phyloP scores from a whole-genome alignment of 2,329 filamentous ascomycete genomes.

The Fusarium tupiense region DNA sequence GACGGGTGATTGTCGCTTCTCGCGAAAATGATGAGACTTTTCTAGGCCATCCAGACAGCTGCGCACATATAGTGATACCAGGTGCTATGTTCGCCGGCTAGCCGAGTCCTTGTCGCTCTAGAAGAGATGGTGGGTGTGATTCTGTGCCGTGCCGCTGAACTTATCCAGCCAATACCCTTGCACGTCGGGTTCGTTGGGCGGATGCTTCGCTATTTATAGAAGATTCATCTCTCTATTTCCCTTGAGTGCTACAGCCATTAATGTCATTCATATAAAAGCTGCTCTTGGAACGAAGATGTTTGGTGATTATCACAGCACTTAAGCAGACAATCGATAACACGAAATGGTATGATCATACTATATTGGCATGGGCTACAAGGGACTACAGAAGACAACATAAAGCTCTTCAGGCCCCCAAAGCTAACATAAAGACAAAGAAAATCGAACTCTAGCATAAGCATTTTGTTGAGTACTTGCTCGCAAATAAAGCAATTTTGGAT shows the following conservation, averaged over 20 bases:
- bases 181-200: background rate
- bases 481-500: background rate
- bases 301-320: background rate
- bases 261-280: background rate
- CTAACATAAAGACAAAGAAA: background rate
- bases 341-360: background rate
- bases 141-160: background rate
- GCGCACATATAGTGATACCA: background rate
- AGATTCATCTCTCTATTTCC: too few relatives aligned
- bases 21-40: background rate
- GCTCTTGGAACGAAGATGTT: background rate
- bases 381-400: background rate
- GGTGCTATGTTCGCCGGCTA: background rate
- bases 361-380: slow-evolving; percentile 2
- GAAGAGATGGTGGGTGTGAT: background rate
- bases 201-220: background rate
- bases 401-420: background rate
- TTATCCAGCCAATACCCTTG: background rate
- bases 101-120: background rate
- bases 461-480: background rate
- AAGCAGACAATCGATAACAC: background rate
- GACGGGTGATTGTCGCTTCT: background rate
- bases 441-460: background rate
- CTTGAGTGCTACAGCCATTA: background rate
- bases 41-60: background rate